Base-by-base conservation (phyloP, 2,329 filamentous ascomycete genomes). In the Arthrinium puccinioides region DNA sequence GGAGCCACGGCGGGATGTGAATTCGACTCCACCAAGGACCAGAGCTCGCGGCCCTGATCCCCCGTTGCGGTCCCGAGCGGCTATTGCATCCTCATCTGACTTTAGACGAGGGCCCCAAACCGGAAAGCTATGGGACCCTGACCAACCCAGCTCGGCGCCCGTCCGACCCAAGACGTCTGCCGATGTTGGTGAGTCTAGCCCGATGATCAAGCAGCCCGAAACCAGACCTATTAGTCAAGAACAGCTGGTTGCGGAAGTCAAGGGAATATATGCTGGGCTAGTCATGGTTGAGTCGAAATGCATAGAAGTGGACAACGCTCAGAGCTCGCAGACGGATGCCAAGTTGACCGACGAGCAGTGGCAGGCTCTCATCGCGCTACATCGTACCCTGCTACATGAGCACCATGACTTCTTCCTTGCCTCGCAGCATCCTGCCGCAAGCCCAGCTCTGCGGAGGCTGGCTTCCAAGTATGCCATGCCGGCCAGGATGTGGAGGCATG, bases 401-500 rank as follows among this genome's bases (percentile, higher is more conserved):
- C 84, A 90, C 40, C 83, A 89, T 40, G 86, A 90, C 43, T 90
- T 90, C 50, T 89, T 96, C 40, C 65, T 95, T 1, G 89, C 89
- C 0, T 85, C 79, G 0, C 88, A 96, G 47, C 88, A 97, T 52
- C 89, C 87, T 0, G 83, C 81, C 0, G 86, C 87, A 0, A 84
- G 73, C 18, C 69, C 70, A 0, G 76, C 81, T 0, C 56, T 97
- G 1, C 71, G 75, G 4, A 67, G 76, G 0, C 59, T 96, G 0
- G 82, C 88, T 0, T 72, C 74, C 0, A 92, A 92, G 43, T 95
- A 95, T 48, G 79, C 80, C 0, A 96, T 97, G 87, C 89, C 90
- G 0, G 87, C 86, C 0, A 69, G 90, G 0, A 92, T 97, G 85
- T 97, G 92, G 92, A 73, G 87, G 0, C 86, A 94, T 49, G 90